Conservation (phyloP, 2,329 filamentous ascomycete genomes). For the Penicillium sclerotigenum region DNA sequence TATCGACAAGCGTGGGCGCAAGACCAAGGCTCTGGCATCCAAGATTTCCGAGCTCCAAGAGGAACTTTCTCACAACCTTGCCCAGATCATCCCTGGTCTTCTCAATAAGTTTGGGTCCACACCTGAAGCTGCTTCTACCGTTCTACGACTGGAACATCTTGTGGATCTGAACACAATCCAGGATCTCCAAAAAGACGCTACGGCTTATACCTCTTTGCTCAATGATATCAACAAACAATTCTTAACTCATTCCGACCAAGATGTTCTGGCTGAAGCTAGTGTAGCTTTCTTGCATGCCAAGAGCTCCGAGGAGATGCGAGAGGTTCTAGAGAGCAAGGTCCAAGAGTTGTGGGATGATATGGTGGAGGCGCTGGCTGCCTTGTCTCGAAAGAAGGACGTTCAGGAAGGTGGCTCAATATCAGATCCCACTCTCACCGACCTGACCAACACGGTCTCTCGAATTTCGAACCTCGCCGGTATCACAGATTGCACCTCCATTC, state of each 20-base stretch:
- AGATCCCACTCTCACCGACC: conserved; percentile 61
- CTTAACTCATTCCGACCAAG: conserved; percentile 81
- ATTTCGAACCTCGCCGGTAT: conserved; percentile 77
- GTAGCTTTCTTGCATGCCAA: conserved; percentile 79
- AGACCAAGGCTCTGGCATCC: conserved; percentile 57
- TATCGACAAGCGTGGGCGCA: conserved; percentile 54
- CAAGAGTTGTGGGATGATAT: conserved; percentile 82
- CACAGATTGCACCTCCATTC: conserved; percentile 69
- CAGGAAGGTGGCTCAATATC: conserved; percentile 66
- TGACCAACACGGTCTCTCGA: conserved; percentile 72
- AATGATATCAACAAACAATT: conserved; percentile 95
- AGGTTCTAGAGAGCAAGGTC: conserved; percentile 76
- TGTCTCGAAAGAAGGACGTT: conserved; percentile 70
- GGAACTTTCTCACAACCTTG: conserved; percentile 72
- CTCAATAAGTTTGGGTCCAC: conserved; percentile 92
- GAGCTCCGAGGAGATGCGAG: conserved; percentile 82
- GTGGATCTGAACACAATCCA: conserved; percentile 85
- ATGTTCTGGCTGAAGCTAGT: conserved; percentile 79
- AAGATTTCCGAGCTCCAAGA: conserved; percentile 70
- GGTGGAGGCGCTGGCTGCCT: conserved; percentile 67
- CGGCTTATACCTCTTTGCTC: conserved; percentile 73
- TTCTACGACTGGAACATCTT: conserved; percentile 79
- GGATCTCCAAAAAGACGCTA: conserved; percentile 80
- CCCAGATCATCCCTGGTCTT: conserved; percentile 74
- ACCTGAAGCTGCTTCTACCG: conserved; percentile 78